Base-by-base conservation (phyloP, 352 stramenopile genomes). In the Phytophthora litchii region DNA sequence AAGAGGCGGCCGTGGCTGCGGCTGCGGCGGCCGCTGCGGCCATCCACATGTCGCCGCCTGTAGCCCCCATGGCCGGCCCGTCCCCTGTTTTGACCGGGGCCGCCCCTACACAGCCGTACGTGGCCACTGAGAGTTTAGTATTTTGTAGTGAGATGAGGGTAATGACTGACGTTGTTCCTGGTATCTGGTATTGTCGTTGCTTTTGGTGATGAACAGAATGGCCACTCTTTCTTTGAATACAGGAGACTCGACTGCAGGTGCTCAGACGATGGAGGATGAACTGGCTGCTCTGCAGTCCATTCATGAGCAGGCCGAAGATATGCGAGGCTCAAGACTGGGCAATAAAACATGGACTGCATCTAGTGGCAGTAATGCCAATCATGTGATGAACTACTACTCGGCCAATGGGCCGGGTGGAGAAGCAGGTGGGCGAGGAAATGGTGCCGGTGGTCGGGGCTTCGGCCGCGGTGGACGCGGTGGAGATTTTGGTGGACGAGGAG, bases 331-430 rank as follows among this genome's bases (percentile, higher is more conserved):
- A 5, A 78, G 86, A 43, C 58, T 88, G 37, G 86, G 86, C 44
- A 94, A 94, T 76, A 94, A 93, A 63, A 94, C 83, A 47, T 94
- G 86, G 86, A 91, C 83, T 6, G 76, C 86, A 9, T 76, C 69
- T 1, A 76, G 68, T 12, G 86, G 83, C 64, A 92, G 83, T 67
- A 92, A 92, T 54, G 83, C 79, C 54, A 81, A 91, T 63, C 72
- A 80, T 36, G 84, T 92, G 58, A 81, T 75, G 59, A 92, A 94
- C 53, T 94, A 92, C 55, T 88, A 89, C 50, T 58, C 68, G 29
- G 75, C 71, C 46, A 74, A 66, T 61, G 71, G 76, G 25, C 42
- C 64, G 25, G 58, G 64, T 47, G 66, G 60, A 54, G 66, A 71
- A 38, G 48, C 61, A 57, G 66, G 65, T 58, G 73, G 64, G 45